Evolutionary conservation across 768 basidiomycete genomes (phyloP).

Genomic region (Boletus vermiculosoides): DNA sequence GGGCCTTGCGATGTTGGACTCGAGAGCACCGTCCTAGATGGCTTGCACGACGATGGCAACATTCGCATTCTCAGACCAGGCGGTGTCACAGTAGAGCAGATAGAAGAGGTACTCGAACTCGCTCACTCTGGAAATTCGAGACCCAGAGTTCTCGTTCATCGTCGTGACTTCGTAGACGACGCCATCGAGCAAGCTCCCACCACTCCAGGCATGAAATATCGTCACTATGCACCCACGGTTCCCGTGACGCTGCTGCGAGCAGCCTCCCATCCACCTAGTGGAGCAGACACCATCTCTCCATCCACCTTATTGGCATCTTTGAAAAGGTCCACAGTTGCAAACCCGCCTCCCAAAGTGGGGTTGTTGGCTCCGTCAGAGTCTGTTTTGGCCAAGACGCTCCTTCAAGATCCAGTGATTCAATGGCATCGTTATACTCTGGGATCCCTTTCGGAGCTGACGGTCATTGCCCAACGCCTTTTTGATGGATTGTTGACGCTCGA

Average conservation of each 20-base stretch:
- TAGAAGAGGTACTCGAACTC: constrained; percentile 57
- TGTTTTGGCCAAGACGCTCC: constrained; percentile 31
- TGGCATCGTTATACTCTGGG: constrained; percentile 60
- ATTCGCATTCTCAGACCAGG: constrained; percentile 88
- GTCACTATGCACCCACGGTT: constrained; percentile 90
- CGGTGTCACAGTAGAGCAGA: constrained; percentile 87
- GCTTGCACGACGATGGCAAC: constrained; percentile 68
- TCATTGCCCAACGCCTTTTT: constrained; percentile 80
- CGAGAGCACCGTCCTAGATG: constrained; percentile 96
- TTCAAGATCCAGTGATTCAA: constrained; percentile 38
- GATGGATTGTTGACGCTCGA: constrained; percentile 86
- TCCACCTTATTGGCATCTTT: constrained; percentile 46
- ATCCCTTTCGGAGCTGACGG: constrained; percentile 52
- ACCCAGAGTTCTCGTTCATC: constrained; percentile 74
- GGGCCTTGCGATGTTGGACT: constrained; percentile 86
- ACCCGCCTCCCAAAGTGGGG: constrained; percentile 49
- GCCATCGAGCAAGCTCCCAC: constrained; percentile 77
- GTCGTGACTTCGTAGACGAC: constrained; percentile 71
- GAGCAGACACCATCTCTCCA: constrained; percentile 30
- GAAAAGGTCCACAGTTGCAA: constrained; percentile 17
- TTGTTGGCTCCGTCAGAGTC: constrained; percentile 67
- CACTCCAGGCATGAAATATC: constrained; percentile 99
- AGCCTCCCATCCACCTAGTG: constrained; percentile 40
- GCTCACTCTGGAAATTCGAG: constrained; percentile 36
- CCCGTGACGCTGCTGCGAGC: constrained; percentile 77